Conservation (phyloP, 306 rosid species). For the Aeschynomene evenia region DNA sequence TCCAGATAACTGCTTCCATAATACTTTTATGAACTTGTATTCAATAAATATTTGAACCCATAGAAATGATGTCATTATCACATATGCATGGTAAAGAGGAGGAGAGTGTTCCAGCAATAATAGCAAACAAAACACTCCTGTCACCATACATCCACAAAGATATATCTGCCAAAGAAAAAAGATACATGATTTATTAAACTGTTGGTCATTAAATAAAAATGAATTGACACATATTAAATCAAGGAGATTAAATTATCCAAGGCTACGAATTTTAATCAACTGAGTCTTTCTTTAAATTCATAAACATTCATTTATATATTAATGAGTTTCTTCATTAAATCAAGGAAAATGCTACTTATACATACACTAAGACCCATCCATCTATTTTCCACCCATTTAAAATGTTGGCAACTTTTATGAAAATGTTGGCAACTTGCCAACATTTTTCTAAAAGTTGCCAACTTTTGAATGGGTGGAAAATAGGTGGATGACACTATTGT, state of each 20-base stretch:
- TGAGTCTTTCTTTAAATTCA: neutral
- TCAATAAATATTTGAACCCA: conserved; percentile 78
- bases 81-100: conserved; percentile 83
- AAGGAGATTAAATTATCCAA: neutral
- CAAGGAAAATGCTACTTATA: too few species aligned
- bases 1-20: conserved; percentile 66
- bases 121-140: conserved; percentile 54
- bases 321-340: neutral
- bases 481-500: too few species aligned
- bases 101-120: conserved; percentile 79
- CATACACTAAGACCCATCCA: too few species aligned
- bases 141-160: conserved; percentile 56
- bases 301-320: neutral
- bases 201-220: conserved; percentile 1
- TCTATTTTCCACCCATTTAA: too few species aligned
- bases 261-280: conserved; percentile 28
- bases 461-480: too few species aligned
- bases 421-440: too few species aligned
- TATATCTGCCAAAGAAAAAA: conserved; percentile 55
- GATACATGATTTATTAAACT: conserved; percentile 15
- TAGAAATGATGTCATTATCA: conserved; percentile 65
- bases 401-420: too few species aligned
- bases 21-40: conserved; percentile 60
- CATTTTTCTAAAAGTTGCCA: too few species aligned
- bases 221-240: conserved; percentile 3